Evolutionary conservation across 2,329 filamentous ascomycete genomes (phyloP), one percentile per base, ranked within the genome.

Genomic region (Xylariaceae sp.): DNA sequence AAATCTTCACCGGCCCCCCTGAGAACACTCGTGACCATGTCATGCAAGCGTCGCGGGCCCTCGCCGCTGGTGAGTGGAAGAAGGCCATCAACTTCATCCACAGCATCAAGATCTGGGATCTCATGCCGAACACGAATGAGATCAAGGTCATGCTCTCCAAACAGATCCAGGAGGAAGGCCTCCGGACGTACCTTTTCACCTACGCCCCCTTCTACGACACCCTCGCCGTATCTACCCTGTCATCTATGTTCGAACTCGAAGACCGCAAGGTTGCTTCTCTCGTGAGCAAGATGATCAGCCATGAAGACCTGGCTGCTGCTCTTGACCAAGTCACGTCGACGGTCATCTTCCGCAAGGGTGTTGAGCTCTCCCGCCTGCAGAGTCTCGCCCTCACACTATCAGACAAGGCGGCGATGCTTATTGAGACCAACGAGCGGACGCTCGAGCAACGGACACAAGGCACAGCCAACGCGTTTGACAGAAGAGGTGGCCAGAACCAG

Each of bases 181-280:
- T 99, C 56, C 87, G 94, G 69, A 99, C 94, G 57, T 99, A 97
- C 75, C 90, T 99, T 69, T 99, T 99, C 84, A 99, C 94, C 58
- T 99, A 99, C 77, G 94, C 95, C 44, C 94, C 94, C 56, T 99
- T 95, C 83, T 99, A 99, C 81, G 94, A 99, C 78, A 97, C 94
- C 18, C 86, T 99, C 61, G 88, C 92, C 61, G 83, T 97, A 68
- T 82, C 85, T 66, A 95, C 92, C 23, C 83, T 99, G 62, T 88
- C 91, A 64, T 81, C 80, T 66, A 99, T 99, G 94, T 99, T 99
- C 75, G 94, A 99, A 77, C 87, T 99, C 23, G 84, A 92, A 59
- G 80, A 88, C 68, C 85, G 88, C 78, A 97, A 97, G 83, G 92
- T 97, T 55, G 82, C 89, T n/a, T 92, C 94, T 41, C 87, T 99